A percentile compares a stretch with the other conserved stretches of the same genome.
phyloP scores from a whole-genome alignment of 2,329 filamentous ascomycete genomes.

The Ascochyta koolunga region DNA sequence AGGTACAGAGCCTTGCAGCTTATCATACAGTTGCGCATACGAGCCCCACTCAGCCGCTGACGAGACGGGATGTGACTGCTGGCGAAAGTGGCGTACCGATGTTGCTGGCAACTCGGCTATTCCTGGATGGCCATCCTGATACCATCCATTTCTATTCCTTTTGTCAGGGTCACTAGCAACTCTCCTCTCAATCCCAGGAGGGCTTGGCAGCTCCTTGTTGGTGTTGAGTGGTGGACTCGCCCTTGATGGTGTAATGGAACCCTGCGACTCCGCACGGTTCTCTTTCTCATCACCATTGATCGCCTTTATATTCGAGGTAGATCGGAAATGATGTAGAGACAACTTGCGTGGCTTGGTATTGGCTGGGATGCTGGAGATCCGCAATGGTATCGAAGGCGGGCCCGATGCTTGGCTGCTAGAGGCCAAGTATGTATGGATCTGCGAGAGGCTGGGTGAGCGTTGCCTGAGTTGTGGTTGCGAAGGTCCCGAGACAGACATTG shows the following conservation, averaged over 20 bases:
- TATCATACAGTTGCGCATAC: constrained; percentile 9
- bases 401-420: constrained; percentile 19
- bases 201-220: constrained; percentile 42
- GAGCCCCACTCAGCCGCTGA: constrained; percentile 16
- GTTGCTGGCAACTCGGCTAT: constrained; percentile 28
- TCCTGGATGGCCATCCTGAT: constrained; percentile 20
- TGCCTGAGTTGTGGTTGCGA: constrained; percentile 19
- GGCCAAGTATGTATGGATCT: constrained; percentile 26
- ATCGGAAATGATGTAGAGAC: constrained; percentile 32
- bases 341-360: constrained; percentile 43
- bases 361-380: constrained; percentile 43
- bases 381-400: constrained; percentile 41
- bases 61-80: constrained; percentile 40
- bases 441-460: constrained; percentile 29
- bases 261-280: constrained; percentile 8
- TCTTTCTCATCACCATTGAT: constrained; percentile 23
- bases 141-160: constrained; percentile 15
- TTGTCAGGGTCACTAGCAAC: constrained; percentile 22
- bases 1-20: constrained; percentile 8
- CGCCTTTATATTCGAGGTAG: constrained; percentile 16
- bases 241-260: constrained; percentile 12
- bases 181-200: constrained; percentile 28
- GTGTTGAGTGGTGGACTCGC: constrained; percentile 31
- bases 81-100: constrained; percentile 40
- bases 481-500: constrained; percentile 15